Evolutionary conservation across 306 rosid genomes (phyloP).

Genomic region (Malus asiatica): DNA sequence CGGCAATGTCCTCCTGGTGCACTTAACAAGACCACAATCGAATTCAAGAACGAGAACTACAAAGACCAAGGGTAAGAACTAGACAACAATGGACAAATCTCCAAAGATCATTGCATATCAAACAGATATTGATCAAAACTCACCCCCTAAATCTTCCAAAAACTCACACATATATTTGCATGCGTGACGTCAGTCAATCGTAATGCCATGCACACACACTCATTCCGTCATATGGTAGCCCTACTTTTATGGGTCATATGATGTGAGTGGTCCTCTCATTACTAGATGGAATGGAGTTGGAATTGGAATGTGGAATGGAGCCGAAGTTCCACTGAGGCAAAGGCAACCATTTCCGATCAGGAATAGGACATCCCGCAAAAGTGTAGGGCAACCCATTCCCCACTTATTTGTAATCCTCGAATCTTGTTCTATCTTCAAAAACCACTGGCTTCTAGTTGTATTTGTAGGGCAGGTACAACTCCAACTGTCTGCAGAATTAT

Average conservation of each 20-base stretch:
- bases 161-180: neutral
- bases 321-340: constrained; percentile 28
- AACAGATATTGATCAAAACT: neutral
- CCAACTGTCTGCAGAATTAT: neutral
- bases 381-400: constrained; percentile 19
- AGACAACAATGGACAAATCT: neutral
- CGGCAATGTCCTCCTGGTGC: neutral
- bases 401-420: constrained; percentile 27
- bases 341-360: neutral
- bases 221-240: neutral
- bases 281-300: constrained; percentile 23
- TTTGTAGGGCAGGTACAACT: neutral
- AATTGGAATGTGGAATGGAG: constrained; percentile 13
- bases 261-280: constrained; percentile 40
- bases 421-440: constrained; percentile 14
- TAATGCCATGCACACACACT: neutral
- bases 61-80: neutral
- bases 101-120: neutral
- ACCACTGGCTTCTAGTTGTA: constrained; percentile 4
- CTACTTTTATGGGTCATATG: constrained; percentile 15
- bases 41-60: neutral
- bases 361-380: constrained; percentile 26
- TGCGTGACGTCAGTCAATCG: constrained; percentile 18
- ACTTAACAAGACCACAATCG: neutral
- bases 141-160: neutral